Evolutionary conservation across 176 grass and related monocot species (phyloP).

Genomic region (Urochloa ruziziensis): DNA sequence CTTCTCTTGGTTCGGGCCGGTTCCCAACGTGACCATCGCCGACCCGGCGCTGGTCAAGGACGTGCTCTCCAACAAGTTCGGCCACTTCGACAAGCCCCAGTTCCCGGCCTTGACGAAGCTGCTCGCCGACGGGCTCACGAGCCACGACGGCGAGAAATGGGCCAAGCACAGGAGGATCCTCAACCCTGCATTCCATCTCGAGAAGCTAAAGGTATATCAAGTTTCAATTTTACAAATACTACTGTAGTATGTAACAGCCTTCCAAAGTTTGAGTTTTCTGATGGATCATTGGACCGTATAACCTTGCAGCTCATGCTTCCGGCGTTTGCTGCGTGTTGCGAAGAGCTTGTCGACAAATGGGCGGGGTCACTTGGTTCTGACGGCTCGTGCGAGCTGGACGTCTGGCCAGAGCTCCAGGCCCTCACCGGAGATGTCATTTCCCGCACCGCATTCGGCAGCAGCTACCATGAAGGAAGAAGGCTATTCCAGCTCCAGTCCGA

Average conservation of each 20-base stretch:
- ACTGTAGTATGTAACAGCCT: too few species aligned
- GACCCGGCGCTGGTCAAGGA: constrained; percentile 54
- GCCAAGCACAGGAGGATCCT: constrained; percentile 64
- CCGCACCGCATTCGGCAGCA: constrained; percentile 20
- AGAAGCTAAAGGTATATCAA: constrained; percentile 60
- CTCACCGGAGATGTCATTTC: constrained; percentile 26
- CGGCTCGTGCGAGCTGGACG: constrained; percentile 12
- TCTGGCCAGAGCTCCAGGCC: constrained; percentile 28
- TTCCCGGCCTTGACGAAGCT: constrained; percentile 17
- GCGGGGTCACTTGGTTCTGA: not conserved
- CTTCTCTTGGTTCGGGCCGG: constrained; percentile 60
- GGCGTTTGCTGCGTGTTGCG: constrained; percentile 12
- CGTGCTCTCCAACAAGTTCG: constrained; percentile 56
- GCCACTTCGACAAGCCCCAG: constrained; percentile 40
- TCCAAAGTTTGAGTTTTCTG: not conserved
- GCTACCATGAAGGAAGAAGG: constrained; percentile 16
- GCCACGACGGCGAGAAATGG: constrained; percentile 80
- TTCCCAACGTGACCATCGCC: constrained; percentile 39
- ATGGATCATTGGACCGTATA: not conserved
- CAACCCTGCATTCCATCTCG: constrained; percentile 73
- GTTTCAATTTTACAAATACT: not conserved
- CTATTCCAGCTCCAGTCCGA: constrained; percentile 17
- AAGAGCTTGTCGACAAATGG: constrained; percentile 22
- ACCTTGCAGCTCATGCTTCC: constrained; percentile 28
- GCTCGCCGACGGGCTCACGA: constrained; percentile 10